These are phyloP conservation scores for Botrytis pseudocinerea DNA, from an alignment of 2,329 filamentous ascomycete genomes.

Conservation along the genomic window DNA sequence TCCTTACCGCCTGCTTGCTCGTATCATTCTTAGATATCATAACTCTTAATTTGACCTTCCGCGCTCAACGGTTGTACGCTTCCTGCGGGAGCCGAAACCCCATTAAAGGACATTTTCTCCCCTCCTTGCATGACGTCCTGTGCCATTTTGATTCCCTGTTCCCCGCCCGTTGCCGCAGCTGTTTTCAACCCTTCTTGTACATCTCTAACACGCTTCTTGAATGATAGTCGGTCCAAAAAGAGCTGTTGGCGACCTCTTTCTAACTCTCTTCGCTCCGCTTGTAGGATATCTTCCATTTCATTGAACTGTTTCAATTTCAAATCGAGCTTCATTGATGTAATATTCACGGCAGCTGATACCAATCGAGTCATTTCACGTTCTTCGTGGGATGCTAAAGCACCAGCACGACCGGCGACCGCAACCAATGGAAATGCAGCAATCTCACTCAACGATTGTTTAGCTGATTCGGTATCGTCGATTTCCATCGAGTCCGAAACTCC, in stretches of 20 bases:
- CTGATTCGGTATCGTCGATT: constrained; percentile 57
- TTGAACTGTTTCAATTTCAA: constrained; percentile 94
- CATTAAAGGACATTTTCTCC: constrained; percentile 56
- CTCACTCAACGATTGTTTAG: constrained; percentile 48
- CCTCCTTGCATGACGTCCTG: constrained; percentile 39
- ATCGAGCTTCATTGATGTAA: constrained; percentile 93
- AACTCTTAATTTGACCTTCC: constrained; percentile 54
- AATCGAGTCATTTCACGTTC: constrained; percentile 95
- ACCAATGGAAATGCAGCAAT: constrained; percentile 81
- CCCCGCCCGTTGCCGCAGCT: constrained; percentile 44
- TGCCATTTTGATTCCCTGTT: constrained; percentile 41
- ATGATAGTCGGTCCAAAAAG: constrained; percentile 86
- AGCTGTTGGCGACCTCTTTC: constrained; percentile 90
- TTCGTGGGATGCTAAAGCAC: constrained; percentile 89
- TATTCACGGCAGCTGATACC: constrained; percentile 87
- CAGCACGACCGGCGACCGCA: constrained; percentile 80
- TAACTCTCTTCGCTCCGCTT: constrained; percentile 88
- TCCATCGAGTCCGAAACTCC: constrained; percentile 61
- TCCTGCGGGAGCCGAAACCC: constrained; percentile 44
- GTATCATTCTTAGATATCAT: constrained; percentile 37
- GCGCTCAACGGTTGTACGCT: constrained; percentile 57
- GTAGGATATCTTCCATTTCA: constrained; percentile 90
- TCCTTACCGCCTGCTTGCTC: constrained; percentile 19
- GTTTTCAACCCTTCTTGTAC: constrained; percentile 73
- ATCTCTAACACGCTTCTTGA: constrained; percentile 82